Percentiles rank a stretch among this genome's conserved stretches.
Evolutionary conservation across 2,329 filamentous ascomycete species (phyloP).

Genomic region (Neospermospora avenae): DNA sequence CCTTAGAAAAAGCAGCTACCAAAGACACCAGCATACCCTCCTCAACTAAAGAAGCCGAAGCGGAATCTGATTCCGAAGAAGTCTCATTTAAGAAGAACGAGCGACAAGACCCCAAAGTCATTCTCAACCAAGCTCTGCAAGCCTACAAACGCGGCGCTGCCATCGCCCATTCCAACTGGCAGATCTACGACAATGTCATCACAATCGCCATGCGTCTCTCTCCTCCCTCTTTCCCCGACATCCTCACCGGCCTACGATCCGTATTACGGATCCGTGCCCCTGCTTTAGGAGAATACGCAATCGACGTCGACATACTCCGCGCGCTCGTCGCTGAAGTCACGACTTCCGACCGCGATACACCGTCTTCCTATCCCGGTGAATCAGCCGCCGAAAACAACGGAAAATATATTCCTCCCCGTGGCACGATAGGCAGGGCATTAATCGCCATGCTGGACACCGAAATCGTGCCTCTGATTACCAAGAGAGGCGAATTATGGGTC

Average conservation of each 20-base stretch:
- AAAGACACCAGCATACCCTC: slow-evolving; percentile 20
- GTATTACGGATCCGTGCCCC: slow-evolving; percentile 70
- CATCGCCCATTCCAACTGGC: slow-evolving; percentile 80
- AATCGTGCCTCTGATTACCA: slow-evolving; percentile 80
- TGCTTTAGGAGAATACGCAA: slow-evolving; percentile 67
- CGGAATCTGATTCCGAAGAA: slow-evolving; percentile 30
- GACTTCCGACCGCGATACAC: slow-evolving; percentile 39
- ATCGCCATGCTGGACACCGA: slow-evolving; percentile 70
- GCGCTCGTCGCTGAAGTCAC: slow-evolving; percentile 71
- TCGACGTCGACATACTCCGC: slow-evolving; percentile 72
- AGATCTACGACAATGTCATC: slow-evolving; percentile 96
- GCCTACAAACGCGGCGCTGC: slow-evolving; percentile 85
- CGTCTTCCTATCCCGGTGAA: slow-evolving; percentile 34
- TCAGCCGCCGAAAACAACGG: slow-evolving; percentile 20
- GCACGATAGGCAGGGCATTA: slow-evolving; percentile 60
- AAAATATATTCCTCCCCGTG: slow-evolving; percentile 47
- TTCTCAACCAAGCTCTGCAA: slow-evolving; percentile 71
- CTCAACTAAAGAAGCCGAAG: slow-evolving; percentile 35
- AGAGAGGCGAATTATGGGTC: slow-evolving; percentile 72
- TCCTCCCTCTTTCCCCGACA: slow-evolving; percentile 71
- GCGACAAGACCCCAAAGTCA: slow-evolving; percentile 36
- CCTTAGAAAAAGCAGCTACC: slow-evolving; percentile 36
- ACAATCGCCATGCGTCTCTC: slow-evolving; percentile 76
- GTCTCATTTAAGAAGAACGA: slow-evolving; percentile 25
- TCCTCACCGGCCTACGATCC: slow-evolving; percentile 70